phyloP scores from a whole-genome alignment of 1,284 basidiomycete genomes.

The Coriolopsis trogii region DNA sequence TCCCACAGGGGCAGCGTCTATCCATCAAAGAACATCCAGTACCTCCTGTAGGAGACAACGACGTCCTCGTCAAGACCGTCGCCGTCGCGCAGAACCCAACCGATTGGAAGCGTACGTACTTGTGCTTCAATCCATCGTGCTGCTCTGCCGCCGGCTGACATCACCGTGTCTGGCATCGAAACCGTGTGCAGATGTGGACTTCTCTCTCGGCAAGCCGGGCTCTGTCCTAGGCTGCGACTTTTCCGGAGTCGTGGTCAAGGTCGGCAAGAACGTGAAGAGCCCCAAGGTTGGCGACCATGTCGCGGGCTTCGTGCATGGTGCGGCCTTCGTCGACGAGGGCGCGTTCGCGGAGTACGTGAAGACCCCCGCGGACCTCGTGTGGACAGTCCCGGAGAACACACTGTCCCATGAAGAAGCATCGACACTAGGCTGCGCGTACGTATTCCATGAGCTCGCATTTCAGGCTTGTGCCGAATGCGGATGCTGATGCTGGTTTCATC shows the following conservation, averaged over 20 bases:
- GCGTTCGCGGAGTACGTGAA: constrained; percentile 45
- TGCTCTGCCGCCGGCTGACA: too few species aligned
- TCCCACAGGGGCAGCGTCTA: constrained; percentile 15
- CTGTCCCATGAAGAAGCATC: constrained; percentile 40
- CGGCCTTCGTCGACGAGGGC: constrained; percentile 32
- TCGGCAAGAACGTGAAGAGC: constrained; percentile 24
- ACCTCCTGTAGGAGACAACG: constrained; percentile 26
- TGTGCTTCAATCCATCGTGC: too few species aligned
- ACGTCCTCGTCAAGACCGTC: constrained; percentile 30
- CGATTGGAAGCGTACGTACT: constrained; percentile 31
- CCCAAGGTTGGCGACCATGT: constrained; percentile 29
- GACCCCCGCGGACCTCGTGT: constrained; percentile 34
- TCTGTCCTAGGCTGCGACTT: constrained; percentile 31
- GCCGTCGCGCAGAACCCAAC: constrained; percentile 33
- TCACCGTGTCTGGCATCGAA: too few species aligned
- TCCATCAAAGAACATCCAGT: constrained; percentile 29
- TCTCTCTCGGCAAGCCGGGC: constrained; percentile 12
- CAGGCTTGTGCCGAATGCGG: neutral
- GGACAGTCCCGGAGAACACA: constrained; percentile 36
- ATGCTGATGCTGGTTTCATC: neutral
- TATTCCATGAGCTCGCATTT: constrained; percentile 2
- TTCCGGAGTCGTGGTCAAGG: constrained; percentile 27
- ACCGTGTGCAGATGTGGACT: constrained; percentile 22
- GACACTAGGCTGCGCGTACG: constrained; percentile 40
- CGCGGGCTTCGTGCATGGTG: constrained; percentile 30